These are phyloP conservation scores for Pyrenochaeta sp. DNA, from an alignment of 2,329 filamentous ascomycete species.

Conservation along the genomic window DNA sequence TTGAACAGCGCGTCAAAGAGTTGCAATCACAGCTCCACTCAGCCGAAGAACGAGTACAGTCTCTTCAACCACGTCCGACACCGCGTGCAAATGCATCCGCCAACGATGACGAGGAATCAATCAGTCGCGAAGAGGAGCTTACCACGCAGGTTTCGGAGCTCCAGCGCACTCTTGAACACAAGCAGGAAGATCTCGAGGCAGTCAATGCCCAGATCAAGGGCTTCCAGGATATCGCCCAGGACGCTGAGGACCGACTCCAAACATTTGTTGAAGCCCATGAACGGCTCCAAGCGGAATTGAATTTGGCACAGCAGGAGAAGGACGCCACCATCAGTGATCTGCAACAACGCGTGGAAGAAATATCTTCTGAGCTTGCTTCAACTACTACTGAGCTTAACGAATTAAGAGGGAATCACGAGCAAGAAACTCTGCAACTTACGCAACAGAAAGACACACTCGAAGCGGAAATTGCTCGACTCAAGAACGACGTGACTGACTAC, in stretches of 20 bases:
- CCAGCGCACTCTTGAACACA: conserved; percentile 84
- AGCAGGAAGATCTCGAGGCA: conserved; percentile 80
- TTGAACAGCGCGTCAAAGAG: conserved; percentile 89
- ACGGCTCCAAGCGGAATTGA: conserved; percentile 76
- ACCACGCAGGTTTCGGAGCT: conserved; percentile 84
- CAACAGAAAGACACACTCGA: conserved; percentile 85
- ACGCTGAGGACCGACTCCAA: conserved; percentile 85
- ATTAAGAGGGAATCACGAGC: conserved; percentile 81
- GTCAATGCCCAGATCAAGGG: conserved; percentile 83
- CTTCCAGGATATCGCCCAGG: conserved; percentile 87
- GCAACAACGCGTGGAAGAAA: conserved; percentile 82
- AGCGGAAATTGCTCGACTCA: conserved; percentile 79
- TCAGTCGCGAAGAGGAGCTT: conserved; percentile 79
- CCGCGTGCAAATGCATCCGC: conserved; percentile 62
- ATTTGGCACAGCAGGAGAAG: conserved; percentile 77
- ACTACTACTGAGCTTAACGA: conserved; percentile 84
- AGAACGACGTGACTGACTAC: conserved; percentile 83
- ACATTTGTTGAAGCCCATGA: conserved; percentile 82
- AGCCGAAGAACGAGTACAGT: conserved; percentile 85
- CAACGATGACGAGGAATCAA: conserved; percentile 61
- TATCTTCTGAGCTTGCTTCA: conserved; percentile 80
- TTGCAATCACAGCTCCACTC: conserved; percentile 86
- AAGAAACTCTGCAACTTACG: conserved; percentile 73
- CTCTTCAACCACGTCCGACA: conserved; percentile 81
- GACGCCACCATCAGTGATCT: conserved; percentile 82